Percentiles rank a stretch among this genome's conserved stretches.
phyloP scores from a whole-genome alignment of 331 rosid genomes.

The Dryas integrifolia region DNA sequence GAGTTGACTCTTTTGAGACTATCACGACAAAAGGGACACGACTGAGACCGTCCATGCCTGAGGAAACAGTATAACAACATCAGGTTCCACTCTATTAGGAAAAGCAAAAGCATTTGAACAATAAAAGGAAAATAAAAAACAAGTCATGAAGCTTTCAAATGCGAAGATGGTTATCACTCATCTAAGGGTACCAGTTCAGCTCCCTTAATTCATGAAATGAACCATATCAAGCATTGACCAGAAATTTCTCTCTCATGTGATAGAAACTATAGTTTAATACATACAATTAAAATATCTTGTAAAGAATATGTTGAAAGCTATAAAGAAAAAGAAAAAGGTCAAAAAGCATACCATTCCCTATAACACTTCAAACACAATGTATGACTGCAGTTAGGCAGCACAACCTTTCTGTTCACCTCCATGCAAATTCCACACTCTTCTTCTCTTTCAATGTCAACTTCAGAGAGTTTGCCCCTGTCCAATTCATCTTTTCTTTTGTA shows the following conservation, averaged over 20 bases:
- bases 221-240: background rate
- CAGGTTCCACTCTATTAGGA: slow-evolving; percentile 1
- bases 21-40: slow-evolving; percentile 94
- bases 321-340: background rate
- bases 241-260: background rate
- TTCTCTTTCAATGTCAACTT: slow-evolving; percentile 75
- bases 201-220: background rate
- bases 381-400: slow-evolving; percentile 83
- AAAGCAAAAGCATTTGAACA: background rate
- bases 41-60: slow-evolving; percentile 74
- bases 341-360: slow-evolving; percentile 59
- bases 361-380: slow-evolving; percentile 76
- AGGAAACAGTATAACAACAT: slow-evolving; percentile 21
- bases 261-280: background rate
- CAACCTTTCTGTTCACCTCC: slow-evolving; percentile 77
- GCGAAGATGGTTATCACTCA: background rate
- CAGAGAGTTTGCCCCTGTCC: slow-evolving; percentile 50
- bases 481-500: slow-evolving; percentile 51
- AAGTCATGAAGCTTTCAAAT: slow-evolving; percentile 4
- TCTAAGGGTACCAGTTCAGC: background rate
- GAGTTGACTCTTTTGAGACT: slow-evolving; percentile 70
- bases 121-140: background rate
- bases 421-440: slow-evolving; percentile 92
- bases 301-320: background rate
- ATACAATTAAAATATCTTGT: background rate